Percentiles rank a stretch among this genome's conserved stretches.
Evolutionary conservation across 1,139 yeast species (phyloP).

Genomic region (Yamadazyma dendronema): DNA sequence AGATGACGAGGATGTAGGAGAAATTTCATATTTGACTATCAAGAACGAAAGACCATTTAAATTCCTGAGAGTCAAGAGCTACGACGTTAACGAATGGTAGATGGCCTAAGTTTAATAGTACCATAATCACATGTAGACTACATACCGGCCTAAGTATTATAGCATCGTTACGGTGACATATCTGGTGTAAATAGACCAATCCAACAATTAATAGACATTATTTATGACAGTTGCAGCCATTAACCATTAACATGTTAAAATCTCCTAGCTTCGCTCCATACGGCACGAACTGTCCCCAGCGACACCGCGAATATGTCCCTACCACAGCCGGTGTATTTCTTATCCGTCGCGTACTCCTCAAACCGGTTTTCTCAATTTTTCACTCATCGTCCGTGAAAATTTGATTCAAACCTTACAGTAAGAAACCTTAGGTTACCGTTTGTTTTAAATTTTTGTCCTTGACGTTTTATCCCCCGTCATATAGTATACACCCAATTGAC

Average conservation of each 20-base stretch:
- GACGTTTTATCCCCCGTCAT: too few species aligned
- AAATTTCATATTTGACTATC: constrained; percentile 52
- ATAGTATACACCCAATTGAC: background rate
- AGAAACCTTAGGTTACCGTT: background rate
- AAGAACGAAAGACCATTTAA: constrained; percentile 74
- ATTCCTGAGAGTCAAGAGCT: constrained; percentile 63
- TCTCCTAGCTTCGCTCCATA: too few species aligned
- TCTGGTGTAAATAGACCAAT: too few species aligned
- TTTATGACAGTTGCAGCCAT: too few species aligned
- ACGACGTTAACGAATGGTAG: constrained; percentile 16
- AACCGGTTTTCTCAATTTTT: constrained; percentile 5
- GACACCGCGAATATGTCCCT: too few species aligned
- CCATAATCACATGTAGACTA: too few species aligned
- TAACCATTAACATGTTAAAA: too few species aligned
- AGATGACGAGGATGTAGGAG: constrained; percentile 48
- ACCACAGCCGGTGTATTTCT: background rate
- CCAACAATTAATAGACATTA: too few species aligned
- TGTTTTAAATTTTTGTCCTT: background rate
- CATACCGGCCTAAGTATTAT: too few species aligned
- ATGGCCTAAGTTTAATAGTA: too few species aligned
- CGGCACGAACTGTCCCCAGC: too few species aligned
- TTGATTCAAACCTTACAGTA: constrained; percentile 8
- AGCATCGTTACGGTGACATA: too few species aligned
- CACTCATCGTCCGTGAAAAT: constrained; percentile 12
- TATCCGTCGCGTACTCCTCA: background rate